phyloP scores from a whole-genome alignment of 202 grass and related monocot species.

The Digitaria exilis region DNA sequence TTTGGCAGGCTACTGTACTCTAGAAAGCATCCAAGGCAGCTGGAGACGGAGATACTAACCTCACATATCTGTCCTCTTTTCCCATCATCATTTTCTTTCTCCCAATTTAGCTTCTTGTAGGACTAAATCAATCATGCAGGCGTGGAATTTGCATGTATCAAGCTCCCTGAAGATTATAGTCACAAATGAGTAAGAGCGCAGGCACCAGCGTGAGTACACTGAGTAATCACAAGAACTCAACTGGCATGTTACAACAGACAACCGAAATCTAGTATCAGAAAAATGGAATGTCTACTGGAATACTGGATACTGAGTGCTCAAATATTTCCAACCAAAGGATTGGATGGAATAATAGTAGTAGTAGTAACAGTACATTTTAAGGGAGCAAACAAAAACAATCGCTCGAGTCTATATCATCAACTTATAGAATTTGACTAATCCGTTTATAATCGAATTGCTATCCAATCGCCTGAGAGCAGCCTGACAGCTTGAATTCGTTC shows the following conservation, averaged over 20 bases:
- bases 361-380: not conserved
- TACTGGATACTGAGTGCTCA: not conserved
- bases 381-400: too few relatives aligned
- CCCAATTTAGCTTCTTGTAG: slow-evolving; percentile 13
- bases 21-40: slow-evolving; percentile 26
- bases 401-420: not conserved
- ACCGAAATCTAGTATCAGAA: not conserved
- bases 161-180: slow-evolving; percentile 26
- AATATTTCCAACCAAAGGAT: not conserved
- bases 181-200: slow-evolving; percentile 13
- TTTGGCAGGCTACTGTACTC: not conserved
- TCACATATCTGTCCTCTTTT: slow-evolving; percentile 54
- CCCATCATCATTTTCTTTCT: slow-evolving; percentile 37
- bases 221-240: not conserved
- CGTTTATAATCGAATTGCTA: not conserved
- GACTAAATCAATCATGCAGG: slow-evolving; percentile 5
- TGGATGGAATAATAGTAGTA: not conserved
- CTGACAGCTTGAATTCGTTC: not conserved
- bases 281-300: not conserved
- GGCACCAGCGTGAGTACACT: not conserved
- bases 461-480: slow-evolving; percentile 1
- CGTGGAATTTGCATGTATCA: not conserved
- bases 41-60: slow-evolving; percentile 35
- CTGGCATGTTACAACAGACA: not conserved
- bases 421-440: not conserved